A percentile compares a stretch with the other conserved stretches of the same genome.
These are phyloP conservation scores for Rhodamnia argentea DNA, from an alignment of 345 rosid genomes.

Conservation along the genomic window DNA sequence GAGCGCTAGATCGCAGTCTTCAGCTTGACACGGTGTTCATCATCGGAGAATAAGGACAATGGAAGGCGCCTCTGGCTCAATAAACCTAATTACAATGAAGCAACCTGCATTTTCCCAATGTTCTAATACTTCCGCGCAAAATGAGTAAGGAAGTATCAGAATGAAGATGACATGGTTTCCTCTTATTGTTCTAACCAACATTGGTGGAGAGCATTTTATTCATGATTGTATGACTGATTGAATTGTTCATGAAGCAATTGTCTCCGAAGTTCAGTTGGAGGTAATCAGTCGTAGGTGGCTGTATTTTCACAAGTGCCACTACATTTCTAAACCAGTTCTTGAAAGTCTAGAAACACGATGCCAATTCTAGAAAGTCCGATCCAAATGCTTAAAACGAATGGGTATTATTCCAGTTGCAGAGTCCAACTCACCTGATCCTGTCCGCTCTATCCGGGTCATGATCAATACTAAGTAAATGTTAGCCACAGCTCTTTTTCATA, in stretches of 20 bases:
- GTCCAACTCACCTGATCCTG: background rate
- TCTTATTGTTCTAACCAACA: background rate
- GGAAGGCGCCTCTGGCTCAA: background rate
- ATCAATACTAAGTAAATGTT: background rate
- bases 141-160: background rate
- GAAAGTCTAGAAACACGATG: background rate
- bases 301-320: background rate
- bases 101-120: background rate
- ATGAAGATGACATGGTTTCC: background rate
- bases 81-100: background rate
- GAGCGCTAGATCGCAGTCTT: constrained; percentile 27
- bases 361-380: background rate
- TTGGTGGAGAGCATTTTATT: background rate
- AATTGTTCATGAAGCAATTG: background rate
- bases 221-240: background rate
- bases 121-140: background rate
- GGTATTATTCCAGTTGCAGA: background rate
- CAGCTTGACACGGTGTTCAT: background rate
- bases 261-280: background rate
- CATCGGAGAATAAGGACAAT: background rate
- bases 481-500: background rate
- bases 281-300: background rate
- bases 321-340: background rate
- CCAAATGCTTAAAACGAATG: background rate
- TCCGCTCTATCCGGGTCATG: background rate